These are phyloP conservation scores for Suillus clintonianus DNA, from an alignment of 768 basidiomycete species.

Conservation along the genomic window DNA sequence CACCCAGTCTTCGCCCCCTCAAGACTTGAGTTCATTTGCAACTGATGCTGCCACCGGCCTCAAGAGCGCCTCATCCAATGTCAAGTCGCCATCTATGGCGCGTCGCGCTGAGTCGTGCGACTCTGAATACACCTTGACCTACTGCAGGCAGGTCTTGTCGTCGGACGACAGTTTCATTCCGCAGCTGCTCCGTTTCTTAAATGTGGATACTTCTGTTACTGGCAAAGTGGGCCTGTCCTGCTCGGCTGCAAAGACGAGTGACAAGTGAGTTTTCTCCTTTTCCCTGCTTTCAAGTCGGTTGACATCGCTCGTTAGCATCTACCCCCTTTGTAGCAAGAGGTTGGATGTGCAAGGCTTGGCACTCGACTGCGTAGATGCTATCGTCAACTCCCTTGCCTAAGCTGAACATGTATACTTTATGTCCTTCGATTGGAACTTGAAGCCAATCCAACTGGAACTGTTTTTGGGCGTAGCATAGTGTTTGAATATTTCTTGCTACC, in stretches of 20 bases:
- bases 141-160: neutral
- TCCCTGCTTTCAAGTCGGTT: neutral
- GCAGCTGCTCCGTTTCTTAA: neutral
- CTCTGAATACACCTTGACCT: neutral
- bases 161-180: neutral
- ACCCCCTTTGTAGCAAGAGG: neutral
- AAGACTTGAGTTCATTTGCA: neutral
- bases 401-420: neutral
- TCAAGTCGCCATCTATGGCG: neutral
- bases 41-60: neutral
- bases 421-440: neutral
- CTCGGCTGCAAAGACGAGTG: neutral
- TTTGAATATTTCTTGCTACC: neutral
- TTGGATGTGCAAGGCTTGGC: neutral
- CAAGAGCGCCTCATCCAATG: neutral
- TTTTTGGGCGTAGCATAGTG: neutral
- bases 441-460: neutral
- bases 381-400: neutral
- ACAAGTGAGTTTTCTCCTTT: neutral
- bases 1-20: neutral
- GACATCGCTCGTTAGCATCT: neutral
- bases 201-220: neutral
- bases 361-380: neutral
- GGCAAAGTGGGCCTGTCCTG: neutral
- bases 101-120: neutral